Conservation (phyloP, 176 grass and related monocot species). For the Rhynchospora tenuis region DNA sequence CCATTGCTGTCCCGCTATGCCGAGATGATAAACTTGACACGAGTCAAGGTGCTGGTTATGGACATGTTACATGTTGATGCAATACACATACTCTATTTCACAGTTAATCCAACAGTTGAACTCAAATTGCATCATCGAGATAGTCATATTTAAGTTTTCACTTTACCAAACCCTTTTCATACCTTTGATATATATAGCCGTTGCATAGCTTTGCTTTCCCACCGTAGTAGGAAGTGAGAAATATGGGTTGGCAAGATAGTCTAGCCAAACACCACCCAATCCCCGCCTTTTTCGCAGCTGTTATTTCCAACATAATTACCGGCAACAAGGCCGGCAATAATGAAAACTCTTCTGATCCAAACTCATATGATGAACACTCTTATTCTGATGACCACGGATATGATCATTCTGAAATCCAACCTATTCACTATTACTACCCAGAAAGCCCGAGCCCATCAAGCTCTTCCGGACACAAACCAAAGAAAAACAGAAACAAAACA, state of each 20-base stretch:
- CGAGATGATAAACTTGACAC: background rate
- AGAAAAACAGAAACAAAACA: background rate
- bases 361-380: background rate
- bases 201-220: background rate
- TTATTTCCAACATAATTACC: constrained; percentile 10
- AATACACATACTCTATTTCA: background rate
- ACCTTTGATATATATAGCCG: background rate
- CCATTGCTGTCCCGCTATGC: background rate
- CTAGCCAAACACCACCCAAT: background rate
- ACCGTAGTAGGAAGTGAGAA: background rate
- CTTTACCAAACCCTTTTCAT: background rate
- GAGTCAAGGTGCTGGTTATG: background rate
- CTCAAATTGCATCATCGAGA: background rate
- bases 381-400: background rate
- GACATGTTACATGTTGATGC: background rate
- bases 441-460: background rate
- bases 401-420: background rate
- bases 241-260: constrained; percentile 13
- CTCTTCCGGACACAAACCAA: constrained; percentile 1
- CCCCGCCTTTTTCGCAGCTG: background rate
- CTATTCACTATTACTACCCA: constrained; percentile 1
- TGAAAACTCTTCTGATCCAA: background rate
- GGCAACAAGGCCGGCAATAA: background rate
- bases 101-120: background rate
- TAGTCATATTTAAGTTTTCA: background rate